A percentile compares a stretch with the other conserved stretches of the same genome.
These are phyloP conservation scores for Hypholoma sublateritium DNA, from an alignment of 768 basidiomycete species.

Conservation along the genomic window DNA sequence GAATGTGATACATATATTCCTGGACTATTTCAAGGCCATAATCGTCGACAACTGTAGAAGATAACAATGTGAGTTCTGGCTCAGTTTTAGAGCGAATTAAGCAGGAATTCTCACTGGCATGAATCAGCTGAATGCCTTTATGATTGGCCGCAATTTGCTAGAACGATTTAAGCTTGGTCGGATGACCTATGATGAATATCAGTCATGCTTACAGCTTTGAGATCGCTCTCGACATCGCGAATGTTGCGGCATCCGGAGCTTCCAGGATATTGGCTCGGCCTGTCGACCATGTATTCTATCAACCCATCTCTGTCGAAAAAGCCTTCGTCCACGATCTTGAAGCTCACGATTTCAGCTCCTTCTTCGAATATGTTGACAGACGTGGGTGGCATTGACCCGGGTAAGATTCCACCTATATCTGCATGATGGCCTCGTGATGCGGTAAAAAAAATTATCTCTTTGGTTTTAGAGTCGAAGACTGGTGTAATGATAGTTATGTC, in stretches of 20 bases:
- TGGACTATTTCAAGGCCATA: slow-evolving; percentile 87
- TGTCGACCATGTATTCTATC: slow-evolving; percentile 76
- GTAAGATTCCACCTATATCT: slow-evolving; percentile 90
- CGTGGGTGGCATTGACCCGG: slow-evolving; percentile 95
- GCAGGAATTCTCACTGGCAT: slow-evolving; percentile 54
- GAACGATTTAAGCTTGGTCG: slow-evolving; percentile 1
- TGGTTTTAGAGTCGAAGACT: slow-evolving; percentile 67
- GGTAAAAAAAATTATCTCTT: slow-evolving; percentile 88
- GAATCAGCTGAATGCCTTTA: slow-evolving; percentile 86
- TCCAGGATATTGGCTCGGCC: slow-evolving; percentile 79
- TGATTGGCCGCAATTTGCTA: slow-evolving; percentile 95
- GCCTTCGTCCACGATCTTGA: slow-evolving; percentile 87
- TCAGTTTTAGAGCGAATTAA: not conserved
- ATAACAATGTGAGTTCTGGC: slow-evolving; percentile 9
- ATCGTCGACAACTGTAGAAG: slow-evolving; percentile 71
- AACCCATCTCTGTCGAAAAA: slow-evolving; percentile 78
- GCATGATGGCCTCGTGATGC: slow-evolving; percentile 95
- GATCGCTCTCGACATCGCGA: slow-evolving; percentile 86
- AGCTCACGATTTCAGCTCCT: slow-evolving; percentile 86
- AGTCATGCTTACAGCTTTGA: slow-evolving; percentile 70
- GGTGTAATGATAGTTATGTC: slow-evolving; percentile 96
- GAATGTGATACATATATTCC: slow-evolving; percentile 91
- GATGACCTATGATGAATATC: slow-evolving; percentile 1
- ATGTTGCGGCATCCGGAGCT: slow-evolving; percentile 88
- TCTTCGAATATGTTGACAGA: slow-evolving; percentile 91